Base-by-base conservation (phyloP, 352 stramenopile genomes). In the Hyaloperonospora brassicae region DNA sequence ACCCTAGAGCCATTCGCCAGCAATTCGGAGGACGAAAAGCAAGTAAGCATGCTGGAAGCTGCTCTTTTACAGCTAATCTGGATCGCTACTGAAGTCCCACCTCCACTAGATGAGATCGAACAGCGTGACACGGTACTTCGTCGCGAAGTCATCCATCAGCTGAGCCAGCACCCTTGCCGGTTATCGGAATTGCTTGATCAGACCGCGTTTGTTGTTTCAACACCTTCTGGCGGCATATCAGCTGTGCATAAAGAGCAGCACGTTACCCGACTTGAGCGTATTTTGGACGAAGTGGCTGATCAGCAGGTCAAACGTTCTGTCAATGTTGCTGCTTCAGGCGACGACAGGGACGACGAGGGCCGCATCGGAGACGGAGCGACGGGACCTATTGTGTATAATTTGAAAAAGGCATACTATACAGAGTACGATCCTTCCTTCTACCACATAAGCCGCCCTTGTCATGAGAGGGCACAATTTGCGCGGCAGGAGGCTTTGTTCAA, bases 341-440 rank as follows among this genome's bases (percentile, higher is more conserved):
- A 59, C 31, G 52, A 52, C 5, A n/a, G n/a, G n/a, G 68, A 56
- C n/a, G 72, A 79, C 43, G 69, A 65, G 14, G 61, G 65, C 14
- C 63, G 46, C 10, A 67, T 71, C 22, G 72, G 64, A 12, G 63
- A 66, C 39, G 67, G 61, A 5, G 74, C 61, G 3, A 86, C 87
- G 74, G 82, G 87, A 38, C 81, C 81, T 2, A 82, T 67, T 25
- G 86, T 84, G 56, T 94, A 89, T 38, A 70, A 72, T 30, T 58
- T 94, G 44, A 92, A 88, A 58, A 87, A 84, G 46, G 72, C 87
- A 27, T 89, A 72, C 39, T 89, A 70, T 25, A 68, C 70, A 22
- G 84, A 94, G 59, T 93, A 93, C 38, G 84, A 94, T 45, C 84
- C 84, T 13, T 68, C 75, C 0, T 92, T 86, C 48, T 90, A 85